These are phyloP conservation scores for Puya raimondii DNA, from an alignment of 176 grass and related monocot genomes.

Conservation along the genomic window DNA sequence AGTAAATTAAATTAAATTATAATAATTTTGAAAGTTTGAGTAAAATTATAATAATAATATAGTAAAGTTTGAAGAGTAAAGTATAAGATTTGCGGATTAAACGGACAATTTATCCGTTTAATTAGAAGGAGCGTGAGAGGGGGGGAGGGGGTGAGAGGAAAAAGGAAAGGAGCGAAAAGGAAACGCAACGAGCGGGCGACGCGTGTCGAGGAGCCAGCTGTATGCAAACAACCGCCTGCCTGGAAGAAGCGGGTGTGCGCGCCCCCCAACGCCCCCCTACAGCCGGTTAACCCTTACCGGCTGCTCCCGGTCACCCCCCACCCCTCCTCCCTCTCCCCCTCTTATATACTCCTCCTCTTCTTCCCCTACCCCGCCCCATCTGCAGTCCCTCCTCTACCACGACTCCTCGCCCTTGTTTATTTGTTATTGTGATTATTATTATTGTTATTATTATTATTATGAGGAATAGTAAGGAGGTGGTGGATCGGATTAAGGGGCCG, in stretches of 20 bases:
- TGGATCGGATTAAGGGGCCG: conserved; percentile 63
- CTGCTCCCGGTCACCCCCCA: conserved; percentile 4
- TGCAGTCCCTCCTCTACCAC: not conserved
- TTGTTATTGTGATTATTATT: not conserved
- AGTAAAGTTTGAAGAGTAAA: no score
- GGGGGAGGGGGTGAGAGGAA: not conserved
- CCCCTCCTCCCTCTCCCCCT: not conserved
- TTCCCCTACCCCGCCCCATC: not conserved
- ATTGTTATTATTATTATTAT: not conserved
- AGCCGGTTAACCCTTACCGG: conserved; percentile 5
- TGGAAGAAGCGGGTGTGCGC: conserved; percentile 7
- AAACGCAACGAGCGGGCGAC: conserved; percentile 11
- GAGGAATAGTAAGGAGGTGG: not conserved
- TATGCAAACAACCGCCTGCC: conserved; percentile 33
- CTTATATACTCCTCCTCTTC: conserved; percentile 11
- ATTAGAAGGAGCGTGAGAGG: no score
- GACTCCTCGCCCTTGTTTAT: not conserved
- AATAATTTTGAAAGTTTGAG: no score
- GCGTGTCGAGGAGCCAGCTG: conserved; percentile 40
- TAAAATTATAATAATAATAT: no score
- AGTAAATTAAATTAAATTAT: no score
- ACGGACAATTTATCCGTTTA: no score
- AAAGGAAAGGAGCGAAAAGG: not conserved
- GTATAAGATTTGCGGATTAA: no score
- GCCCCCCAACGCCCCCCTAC: not conserved